phyloP scores from a whole-genome alignment of 176 grass and related monocot genomes.

The Eragrostis nindensis region DNA sequence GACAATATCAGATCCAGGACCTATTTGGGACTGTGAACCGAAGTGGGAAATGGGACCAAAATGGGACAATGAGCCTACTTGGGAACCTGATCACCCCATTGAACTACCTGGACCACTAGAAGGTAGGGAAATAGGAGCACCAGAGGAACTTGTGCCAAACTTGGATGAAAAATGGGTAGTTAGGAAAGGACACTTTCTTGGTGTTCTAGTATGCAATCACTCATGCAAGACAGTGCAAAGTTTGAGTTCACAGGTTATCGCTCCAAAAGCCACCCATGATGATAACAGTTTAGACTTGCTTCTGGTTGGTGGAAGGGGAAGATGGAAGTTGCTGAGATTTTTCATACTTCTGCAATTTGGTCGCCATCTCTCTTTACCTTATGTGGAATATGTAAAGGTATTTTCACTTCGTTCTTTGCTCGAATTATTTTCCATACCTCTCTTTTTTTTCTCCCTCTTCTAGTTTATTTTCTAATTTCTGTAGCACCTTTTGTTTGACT shows the following conservation, averaged over 20 bases:
- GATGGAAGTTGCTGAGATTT: slow-evolving; percentile 90
- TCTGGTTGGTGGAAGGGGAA: slow-evolving; percentile 82
- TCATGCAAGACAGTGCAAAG: slow-evolving; percentile 96
- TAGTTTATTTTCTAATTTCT: background rate
- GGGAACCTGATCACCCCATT: slow-evolving; percentile 73
- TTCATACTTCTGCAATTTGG: slow-evolving; percentile 91
- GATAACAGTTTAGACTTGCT: slow-evolving; percentile 93
- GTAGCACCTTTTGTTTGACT: background rate
- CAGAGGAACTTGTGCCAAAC: slow-evolving; percentile 79
- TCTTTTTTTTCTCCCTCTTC: slow-evolving; percentile 14
- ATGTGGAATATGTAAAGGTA: slow-evolving; percentile 98
- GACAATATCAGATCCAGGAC: slow-evolving; percentile 90
- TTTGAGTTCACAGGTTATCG: slow-evolving; percentile 90
- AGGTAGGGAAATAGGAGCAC: slow-evolving; percentile 50
- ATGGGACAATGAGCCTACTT: slow-evolving; percentile 68
- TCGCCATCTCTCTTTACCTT: slow-evolving; percentile 87
- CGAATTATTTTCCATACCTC: background rate
- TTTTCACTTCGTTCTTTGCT: slow-evolving; percentile 26
- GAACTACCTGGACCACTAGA: slow-evolving; percentile 60
- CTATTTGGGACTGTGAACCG: slow-evolving; percentile 87
- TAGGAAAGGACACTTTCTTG: slow-evolving; percentile 88
- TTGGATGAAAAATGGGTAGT: slow-evolving; percentile 98
- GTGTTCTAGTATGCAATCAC: slow-evolving; percentile 95
- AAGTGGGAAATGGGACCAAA: slow-evolving; percentile 81
- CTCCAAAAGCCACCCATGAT: slow-evolving; percentile 87